A percentile compares a stretch with the other conserved stretches of the same genome.
Conservation (phyloP, 2,329 filamentous ascomycete species). For the Zymoseptoria tritici region DNA sequence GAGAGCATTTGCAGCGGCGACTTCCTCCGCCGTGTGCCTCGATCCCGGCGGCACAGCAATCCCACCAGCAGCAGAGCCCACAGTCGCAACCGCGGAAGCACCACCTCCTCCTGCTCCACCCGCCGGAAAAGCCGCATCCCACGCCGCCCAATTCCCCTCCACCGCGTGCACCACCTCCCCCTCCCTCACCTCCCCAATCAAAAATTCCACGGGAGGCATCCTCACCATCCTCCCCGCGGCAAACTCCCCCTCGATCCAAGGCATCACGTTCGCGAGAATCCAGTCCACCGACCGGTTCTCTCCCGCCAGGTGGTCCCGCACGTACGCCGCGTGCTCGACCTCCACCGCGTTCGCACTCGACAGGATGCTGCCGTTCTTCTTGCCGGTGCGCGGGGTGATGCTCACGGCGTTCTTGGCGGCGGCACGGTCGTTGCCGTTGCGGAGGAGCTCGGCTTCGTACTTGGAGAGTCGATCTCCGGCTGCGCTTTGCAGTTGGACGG, state of each 20-base stretch:
- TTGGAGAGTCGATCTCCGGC: conserved; percentile 17
- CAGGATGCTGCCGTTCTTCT: conserved; percentile 7
- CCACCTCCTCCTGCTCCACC: background rate
- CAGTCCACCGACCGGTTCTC: conserved; percentile 13
- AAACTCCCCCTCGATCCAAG: conserved; percentile 18
- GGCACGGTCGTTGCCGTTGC: conserved; percentile 13
- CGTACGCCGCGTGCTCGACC: conserved; percentile 17
- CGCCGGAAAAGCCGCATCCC: background rate
- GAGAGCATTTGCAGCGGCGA: background rate
- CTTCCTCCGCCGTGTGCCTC: background rate
- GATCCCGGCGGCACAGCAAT: background rate
- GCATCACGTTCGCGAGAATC: conserved; percentile 17
- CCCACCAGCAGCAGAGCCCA: no score
- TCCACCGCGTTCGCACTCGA: conserved; percentile 11
- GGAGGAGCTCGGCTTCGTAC: conserved; percentile 18
- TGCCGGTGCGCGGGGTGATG: conserved; percentile 11
- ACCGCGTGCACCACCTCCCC: conserved; percentile 10
- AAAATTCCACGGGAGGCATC: conserved; percentile 28
- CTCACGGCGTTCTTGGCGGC: conserved; percentile 8
- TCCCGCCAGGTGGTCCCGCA: conserved; percentile 16
- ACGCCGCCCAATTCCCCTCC: background rate
- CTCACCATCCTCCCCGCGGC: conserved; percentile 11
- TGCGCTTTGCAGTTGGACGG: conserved; percentile 21
- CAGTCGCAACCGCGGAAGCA: background rate
- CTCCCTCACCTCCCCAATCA: conserved; percentile 15